These are phyloP conservation scores for Erysimum cheiri DNA, from an alignment of 441 rosid species.

Conservation along the genomic window DNA sequence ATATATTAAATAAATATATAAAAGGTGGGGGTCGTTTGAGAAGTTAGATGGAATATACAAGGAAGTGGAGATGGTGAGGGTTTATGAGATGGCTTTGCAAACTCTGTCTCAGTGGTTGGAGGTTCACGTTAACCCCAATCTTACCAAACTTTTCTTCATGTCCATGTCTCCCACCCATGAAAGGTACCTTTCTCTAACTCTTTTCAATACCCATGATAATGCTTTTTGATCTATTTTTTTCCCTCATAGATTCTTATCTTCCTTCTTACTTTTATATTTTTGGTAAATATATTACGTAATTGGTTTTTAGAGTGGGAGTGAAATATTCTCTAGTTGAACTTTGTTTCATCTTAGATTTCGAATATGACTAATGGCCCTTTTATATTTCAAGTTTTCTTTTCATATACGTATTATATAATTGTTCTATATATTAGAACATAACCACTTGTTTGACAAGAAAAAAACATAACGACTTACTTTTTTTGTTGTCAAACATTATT, in stretches of 20 bases:
- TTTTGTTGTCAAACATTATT: not conserved
- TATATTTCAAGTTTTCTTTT: not conserved
- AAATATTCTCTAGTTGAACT: slow-evolving; percentile 5
- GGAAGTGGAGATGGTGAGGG: slow-evolving; percentile 62
- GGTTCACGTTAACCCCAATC: slow-evolving; percentile 55
- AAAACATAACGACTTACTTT: not conserved
- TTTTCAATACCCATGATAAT: slow-evolving; percentile 20
- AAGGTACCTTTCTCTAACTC: slow-evolving; percentile 53
- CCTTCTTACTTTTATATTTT: not conserved
- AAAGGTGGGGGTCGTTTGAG: slow-evolving; percentile 83
- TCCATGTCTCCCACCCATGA: slow-evolving; percentile 78
- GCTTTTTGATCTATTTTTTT: not conserved
- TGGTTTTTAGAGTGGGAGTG: slow-evolving; percentile 8
- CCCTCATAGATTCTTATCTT: slow-evolving; percentile 17
- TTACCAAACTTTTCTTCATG: slow-evolving; percentile 65
- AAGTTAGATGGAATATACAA: slow-evolving; percentile 62
- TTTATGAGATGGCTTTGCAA: slow-evolving; percentile 70
- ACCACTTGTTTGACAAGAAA: too few relatives aligned
- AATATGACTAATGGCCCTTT: not conserved
- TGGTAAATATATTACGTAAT: slow-evolving; percentile 7
- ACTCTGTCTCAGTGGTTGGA: slow-evolving; percentile 75
- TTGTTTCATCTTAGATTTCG: slow-evolving; percentile 12
- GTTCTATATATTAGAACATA: not conserved
- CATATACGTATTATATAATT: not conserved
- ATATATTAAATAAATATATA: not conserved